These are phyloP conservation scores for Penicillium manginii DNA, from an alignment of 495 filamentous ascomycete species.

Conservation along the genomic window DNA sequence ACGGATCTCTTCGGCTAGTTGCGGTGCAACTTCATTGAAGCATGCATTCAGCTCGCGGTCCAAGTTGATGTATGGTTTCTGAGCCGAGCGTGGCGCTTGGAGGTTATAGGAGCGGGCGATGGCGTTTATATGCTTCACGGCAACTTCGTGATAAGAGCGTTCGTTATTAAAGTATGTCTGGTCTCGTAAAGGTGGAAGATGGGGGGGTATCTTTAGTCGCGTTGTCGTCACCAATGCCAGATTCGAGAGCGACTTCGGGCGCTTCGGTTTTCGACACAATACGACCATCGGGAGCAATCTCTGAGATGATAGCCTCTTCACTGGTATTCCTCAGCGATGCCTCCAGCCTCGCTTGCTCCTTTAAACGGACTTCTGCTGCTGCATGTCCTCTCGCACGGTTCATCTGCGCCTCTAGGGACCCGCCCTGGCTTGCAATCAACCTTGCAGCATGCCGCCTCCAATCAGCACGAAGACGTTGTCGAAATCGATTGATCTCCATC, in stretches of 20 bases:
- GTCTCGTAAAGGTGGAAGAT: constrained; percentile 48
- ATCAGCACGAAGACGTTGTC: constrained; percentile 72
- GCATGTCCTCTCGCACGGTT: constrained; percentile 73
- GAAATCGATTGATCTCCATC: constrained; percentile 68
- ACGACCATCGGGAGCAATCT: constrained; percentile 32
- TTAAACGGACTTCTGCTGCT: constrained; percentile 63
- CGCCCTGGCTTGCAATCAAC: constrained; percentile 78
- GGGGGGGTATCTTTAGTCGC: constrained; percentile 33
- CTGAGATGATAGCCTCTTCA: constrained; percentile 14
- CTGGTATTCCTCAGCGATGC: constrained; percentile 39
- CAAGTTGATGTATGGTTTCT: constrained; percentile 89
- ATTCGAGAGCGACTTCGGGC: constrained; percentile 12
- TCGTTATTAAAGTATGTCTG: constrained; percentile 66
- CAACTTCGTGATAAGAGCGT: constrained; percentile 73
- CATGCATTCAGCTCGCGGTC: constrained; percentile 80
- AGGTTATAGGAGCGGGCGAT: constrained; percentile 91
- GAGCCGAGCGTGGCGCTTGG: constrained; percentile 87
- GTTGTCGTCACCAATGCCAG: neutral
- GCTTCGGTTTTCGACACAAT: constrained; percentile 20
- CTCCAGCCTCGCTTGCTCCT: constrained; percentile 48
- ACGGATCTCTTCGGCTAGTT: constrained; percentile 69
- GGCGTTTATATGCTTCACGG: constrained; percentile 77
- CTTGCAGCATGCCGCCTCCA: constrained; percentile 87
- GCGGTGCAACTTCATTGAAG: constrained; percentile 83
- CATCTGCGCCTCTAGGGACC: constrained; percentile 77